phyloP scores from a whole-genome alignment of 345 rosid species.

The Salix dunnii region DNA sequence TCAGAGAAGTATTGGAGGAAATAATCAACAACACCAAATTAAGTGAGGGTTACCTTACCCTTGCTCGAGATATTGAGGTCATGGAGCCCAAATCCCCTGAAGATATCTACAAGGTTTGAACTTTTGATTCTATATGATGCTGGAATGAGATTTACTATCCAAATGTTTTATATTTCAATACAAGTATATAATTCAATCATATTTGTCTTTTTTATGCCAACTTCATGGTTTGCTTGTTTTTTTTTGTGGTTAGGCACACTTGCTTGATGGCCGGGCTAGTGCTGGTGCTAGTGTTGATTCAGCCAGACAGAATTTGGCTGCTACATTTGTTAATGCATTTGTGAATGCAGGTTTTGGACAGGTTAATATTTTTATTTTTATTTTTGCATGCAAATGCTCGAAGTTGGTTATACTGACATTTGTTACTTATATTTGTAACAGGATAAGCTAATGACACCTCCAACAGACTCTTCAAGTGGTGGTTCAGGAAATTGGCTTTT shows the following conservation, averaged over 20 bases:
- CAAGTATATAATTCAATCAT: background rate
- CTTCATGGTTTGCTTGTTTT: slow-evolving; percentile 12
- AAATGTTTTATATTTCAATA: background rate
- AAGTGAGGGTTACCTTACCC: slow-evolving; percentile 90
- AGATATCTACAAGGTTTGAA: slow-evolving; percentile 86
- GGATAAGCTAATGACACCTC: slow-evolving; percentile 92
- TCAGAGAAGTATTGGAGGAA: slow-evolving; percentile 67
- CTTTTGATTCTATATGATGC: background rate
- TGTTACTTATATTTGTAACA: slow-evolving; percentile 26
- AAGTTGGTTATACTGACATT: slow-evolving; percentile 9
- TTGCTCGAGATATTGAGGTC: slow-evolving; percentile 98
- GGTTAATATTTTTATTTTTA: slow-evolving; percentile 36
- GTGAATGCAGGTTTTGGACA: slow-evolving; percentile 97
- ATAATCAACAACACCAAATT: slow-evolving; percentile 71
- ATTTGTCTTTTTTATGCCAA: slow-evolving; percentile 4
- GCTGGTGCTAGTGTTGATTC: slow-evolving; percentile 80
- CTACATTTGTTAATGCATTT: slow-evolving; percentile 94
- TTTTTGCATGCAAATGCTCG: slow-evolving; percentile 2
- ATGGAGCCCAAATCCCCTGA: slow-evolving; percentile 98
- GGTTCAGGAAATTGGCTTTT: slow-evolving; percentile 87
- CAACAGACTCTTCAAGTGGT: slow-evolving; percentile 62
- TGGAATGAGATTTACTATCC: background rate
- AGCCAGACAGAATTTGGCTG: slow-evolving; percentile 90
- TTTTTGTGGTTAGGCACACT: slow-evolving; percentile 59
- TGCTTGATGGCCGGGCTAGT: slow-evolving; percentile 88